Percentiles rank a stretch among this genome's conserved stretches.
phyloP scores from a whole-genome alignment of 1,284 basidiomycete species.

The Tilletia caries region DNA sequence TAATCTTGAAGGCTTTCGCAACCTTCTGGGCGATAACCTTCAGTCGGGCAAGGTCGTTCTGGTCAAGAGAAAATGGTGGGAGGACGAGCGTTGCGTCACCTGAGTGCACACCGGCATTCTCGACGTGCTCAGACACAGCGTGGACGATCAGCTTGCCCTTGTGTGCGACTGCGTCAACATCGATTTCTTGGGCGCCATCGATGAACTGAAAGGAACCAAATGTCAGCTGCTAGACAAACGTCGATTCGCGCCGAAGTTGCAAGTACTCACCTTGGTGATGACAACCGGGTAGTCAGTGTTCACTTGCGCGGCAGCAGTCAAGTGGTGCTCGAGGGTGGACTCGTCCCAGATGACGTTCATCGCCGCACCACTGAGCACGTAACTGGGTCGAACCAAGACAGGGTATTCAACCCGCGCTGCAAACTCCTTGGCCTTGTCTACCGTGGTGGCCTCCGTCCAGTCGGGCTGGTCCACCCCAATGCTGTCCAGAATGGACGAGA shows the following conservation, averaged over 20 bases:
- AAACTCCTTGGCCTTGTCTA: slow-evolving; percentile 88
- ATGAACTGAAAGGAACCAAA: slow-evolving; percentile 65
- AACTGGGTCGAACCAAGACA: slow-evolving; percentile 60
- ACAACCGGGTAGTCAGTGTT: slow-evolving; percentile 97
- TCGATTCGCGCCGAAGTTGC: background rate
- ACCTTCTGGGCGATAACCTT: slow-evolving; percentile 93
- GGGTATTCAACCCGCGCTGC: slow-evolving; percentile 70
- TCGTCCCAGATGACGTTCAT: slow-evolving; percentile 99
- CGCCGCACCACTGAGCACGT: slow-evolving; percentile 95
- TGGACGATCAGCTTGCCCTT: slow-evolving; percentile 91
- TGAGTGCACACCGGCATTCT: slow-evolving; percentile 98
- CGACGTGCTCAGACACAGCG: slow-evolving; percentile 95
- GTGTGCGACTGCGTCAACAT: slow-evolving; percentile 94
- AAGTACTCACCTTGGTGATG: slow-evolving; percentile 67
- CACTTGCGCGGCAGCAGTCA: slow-evolving; percentile 89
- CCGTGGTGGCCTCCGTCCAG: slow-evolving; percentile 85
- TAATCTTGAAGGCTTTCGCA: slow-evolving; percentile 88
- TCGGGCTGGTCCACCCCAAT: slow-evolving; percentile 96
- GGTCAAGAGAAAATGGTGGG: slow-evolving; percentile 81
- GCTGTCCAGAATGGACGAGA: slow-evolving; percentile 89
- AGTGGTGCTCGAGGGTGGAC: slow-evolving; percentile 79
- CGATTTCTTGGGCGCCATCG: slow-evolving; percentile 93
- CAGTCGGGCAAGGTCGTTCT: slow-evolving; percentile 76
- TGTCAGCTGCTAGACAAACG: background rate
- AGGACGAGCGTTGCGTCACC: slow-evolving; percentile 97